Conservation (phyloP, 768 basidiomycete genomes). For the Rhodosporidiobolus odoratus region DNA sequence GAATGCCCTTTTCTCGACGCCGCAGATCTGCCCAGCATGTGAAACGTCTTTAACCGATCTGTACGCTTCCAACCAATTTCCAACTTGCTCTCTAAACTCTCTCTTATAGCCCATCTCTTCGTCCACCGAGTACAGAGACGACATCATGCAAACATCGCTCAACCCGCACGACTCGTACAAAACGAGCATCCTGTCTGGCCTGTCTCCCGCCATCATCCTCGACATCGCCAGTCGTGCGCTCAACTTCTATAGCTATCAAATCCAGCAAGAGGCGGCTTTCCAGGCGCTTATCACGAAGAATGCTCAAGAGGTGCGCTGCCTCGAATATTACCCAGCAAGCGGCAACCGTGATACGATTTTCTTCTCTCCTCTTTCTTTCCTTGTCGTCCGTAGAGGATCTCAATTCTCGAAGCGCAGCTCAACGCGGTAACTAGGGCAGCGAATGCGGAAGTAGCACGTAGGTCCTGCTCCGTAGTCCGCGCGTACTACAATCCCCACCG, state of each 20-base stretch:
- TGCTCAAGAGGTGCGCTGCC: conserved; percentile 31
- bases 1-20: conserved; percentile 36
- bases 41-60: conserved; percentile 36
- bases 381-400: conserved; percentile 10
- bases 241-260: conserved; percentile 33
- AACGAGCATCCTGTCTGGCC: conserved; percentile 37
- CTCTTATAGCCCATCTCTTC: not conserved
- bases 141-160: conserved; percentile 30
- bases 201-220: conserved; percentile 34
- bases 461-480: not conserved
- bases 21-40: conserved; percentile 40
- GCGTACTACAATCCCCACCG: too few species aligned
- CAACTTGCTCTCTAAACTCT: not conserved
- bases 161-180: conserved; percentile 41
- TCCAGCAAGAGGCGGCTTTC: conserved; percentile 30
- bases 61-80: too few species aligned
- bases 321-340: too few species aligned
- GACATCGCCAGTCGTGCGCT: conserved; percentile 40
- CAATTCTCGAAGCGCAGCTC: conserved; percentile 35
- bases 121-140: conserved; percentile 22
- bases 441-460: conserved; percentile 20
- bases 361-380: not conserved
- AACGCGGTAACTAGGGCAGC: conserved; percentile 26
- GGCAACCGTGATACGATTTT: too few species aligned
- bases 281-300: conserved; percentile 35